These are phyloP conservation scores for Suillus occidentalis DNA, from an alignment of 768 basidiomycete genomes.

Conservation along the genomic window DNA sequence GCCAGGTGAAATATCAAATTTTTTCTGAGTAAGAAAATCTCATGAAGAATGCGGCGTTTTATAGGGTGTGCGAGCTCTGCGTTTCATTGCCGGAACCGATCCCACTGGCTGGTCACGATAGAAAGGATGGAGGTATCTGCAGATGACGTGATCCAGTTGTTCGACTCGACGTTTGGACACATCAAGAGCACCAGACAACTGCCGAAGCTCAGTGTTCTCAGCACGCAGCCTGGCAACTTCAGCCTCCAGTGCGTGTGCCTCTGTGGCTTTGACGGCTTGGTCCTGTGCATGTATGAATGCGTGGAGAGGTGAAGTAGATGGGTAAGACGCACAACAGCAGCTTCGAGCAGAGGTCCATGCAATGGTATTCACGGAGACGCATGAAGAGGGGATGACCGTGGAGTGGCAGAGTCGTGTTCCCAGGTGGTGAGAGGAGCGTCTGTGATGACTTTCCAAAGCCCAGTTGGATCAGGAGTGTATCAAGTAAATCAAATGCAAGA, in stretches of 20 bases:
- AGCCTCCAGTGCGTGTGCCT: constrained; percentile 71
- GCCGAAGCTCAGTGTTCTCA: constrained; percentile 82
- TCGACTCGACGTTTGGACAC: constrained; percentile 74
- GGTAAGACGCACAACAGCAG: constrained; percentile 67
- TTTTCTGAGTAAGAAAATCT: no score
- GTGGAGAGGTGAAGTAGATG: background rate
- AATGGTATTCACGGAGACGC: no score
- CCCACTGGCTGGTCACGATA: constrained; percentile 95
- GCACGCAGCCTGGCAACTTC: constrained; percentile 74
- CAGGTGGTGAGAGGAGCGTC: constrained; percentile 16
- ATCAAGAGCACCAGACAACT: constrained; percentile 66
- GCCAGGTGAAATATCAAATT: no score
- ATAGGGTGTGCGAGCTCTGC: constrained; percentile 88
- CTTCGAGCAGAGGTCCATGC: constrained; percentile 94
- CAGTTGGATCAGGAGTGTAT: constrained; percentile 57
- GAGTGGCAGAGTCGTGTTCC: constrained; percentile 27
- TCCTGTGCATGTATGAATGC: constrained; percentile 52
- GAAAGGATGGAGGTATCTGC: constrained; percentile 96
- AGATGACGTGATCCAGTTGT: constrained; percentile 61
- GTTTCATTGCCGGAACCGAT: constrained; percentile 96
- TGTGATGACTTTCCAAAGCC: constrained; percentile 31
- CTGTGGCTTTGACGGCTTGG: constrained; percentile 86
- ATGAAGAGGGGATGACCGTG: constrained; percentile 1
- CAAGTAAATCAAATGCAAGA: constrained; percentile 70
- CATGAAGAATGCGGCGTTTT: no score